phyloP scores from a whole-genome alignment of 2,329 filamentous ascomycete species.

The Pseudocercospora vitis region DNA sequence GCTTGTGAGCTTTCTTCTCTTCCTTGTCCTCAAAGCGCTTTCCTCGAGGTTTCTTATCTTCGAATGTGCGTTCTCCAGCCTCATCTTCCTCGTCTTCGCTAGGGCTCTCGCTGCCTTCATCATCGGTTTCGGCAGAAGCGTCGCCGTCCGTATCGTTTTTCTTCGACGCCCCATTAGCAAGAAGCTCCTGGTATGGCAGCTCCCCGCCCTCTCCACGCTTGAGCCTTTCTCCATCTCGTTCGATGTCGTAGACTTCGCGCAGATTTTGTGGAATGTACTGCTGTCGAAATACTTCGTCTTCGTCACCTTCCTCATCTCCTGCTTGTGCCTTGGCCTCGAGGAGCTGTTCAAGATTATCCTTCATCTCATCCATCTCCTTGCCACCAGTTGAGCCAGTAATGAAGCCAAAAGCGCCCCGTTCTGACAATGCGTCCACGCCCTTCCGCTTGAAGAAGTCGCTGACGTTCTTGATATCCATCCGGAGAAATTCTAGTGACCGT shows the following conservation, averaged over 20 bases:
- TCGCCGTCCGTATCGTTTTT: conserved; percentile 35
- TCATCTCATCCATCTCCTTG: conserved; percentile 62
- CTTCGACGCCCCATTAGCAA: conserved; percentile 54
- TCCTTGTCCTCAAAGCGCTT: conserved; percentile 91
- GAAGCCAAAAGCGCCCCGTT: conserved; percentile 81
- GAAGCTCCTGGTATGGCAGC: conserved; percentile 81
- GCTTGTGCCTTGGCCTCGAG: conserved; percentile 57
- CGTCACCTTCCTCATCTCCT: conserved; percentile 54
- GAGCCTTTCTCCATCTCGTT: conserved; percentile 80
- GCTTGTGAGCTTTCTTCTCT: conserved; percentile 84
- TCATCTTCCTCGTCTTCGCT: conserved; percentile 32
- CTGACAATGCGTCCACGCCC: conserved; percentile 75
- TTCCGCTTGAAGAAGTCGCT: conserved; percentile 88
- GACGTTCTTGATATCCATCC: conserved; percentile 98
- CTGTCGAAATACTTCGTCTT: conserved; percentile 90
- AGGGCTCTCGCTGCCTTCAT: conserved; percentile 33
- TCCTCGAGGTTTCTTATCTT: conserved; percentile 69
- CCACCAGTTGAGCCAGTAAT: conserved; percentile 65
- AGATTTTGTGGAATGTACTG: conserved; percentile 96
- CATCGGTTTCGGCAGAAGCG: conserved; percentile 39
- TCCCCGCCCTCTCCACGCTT: conserved; percentile 70
- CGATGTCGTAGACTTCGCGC: conserved; percentile 93
- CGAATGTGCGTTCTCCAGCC: conserved; percentile 38
- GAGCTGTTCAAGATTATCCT: conserved; percentile 63
- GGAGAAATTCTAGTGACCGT: conserved; percentile 83